These are phyloP conservation scores for Setomelanomma holmii DNA, from an alignment of 2,329 filamentous ascomycete genomes.

Conservation along the genomic window DNA sequence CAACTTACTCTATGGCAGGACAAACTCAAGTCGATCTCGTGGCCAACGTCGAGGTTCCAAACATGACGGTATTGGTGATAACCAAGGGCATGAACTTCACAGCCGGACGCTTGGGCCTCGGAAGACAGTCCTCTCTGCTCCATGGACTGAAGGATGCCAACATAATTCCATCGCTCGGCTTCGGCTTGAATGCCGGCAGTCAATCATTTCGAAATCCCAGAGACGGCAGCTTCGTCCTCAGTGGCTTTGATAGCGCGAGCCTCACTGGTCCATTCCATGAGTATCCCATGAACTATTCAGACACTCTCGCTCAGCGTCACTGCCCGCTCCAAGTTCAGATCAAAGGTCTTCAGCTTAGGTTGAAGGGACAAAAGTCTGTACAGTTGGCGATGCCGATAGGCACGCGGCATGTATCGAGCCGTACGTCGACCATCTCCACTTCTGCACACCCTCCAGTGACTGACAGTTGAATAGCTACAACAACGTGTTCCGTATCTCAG, in stretches of 20 bases:
- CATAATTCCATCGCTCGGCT: neutral
- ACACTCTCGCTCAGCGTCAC: neutral
- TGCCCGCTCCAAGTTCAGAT: constrained; percentile 4
- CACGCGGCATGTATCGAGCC: constrained; percentile 3
- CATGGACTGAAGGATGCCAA: neutral
- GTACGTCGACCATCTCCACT: too few species aligned
- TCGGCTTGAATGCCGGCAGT: constrained; percentile 1
- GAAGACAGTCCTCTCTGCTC: neutral
- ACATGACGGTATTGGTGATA: constrained; percentile 3
- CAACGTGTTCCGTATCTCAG: constrained; percentile 1
- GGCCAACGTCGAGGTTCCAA: neutral
- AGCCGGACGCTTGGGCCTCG: constrained; percentile 1
- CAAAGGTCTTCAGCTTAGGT: neutral
- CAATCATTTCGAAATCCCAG: neutral
- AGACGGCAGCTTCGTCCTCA: neutral
- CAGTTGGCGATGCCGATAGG: constrained; percentile 2
- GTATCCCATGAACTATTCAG: neutral
- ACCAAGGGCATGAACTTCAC: constrained; percentile 1
- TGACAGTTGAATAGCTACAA: neutral
- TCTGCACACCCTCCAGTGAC: too few species aligned
- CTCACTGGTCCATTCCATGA: neutral
- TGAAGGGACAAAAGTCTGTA: constrained; percentile 1
- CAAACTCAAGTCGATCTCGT: neutral
- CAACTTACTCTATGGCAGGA: neutral
- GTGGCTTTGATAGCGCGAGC: neutral